Percentiles rank a stretch among this genome's conserved stretches.
Conservation (phyloP, 257 asterid genomes). For the Nemophila menziesii region DNA sequence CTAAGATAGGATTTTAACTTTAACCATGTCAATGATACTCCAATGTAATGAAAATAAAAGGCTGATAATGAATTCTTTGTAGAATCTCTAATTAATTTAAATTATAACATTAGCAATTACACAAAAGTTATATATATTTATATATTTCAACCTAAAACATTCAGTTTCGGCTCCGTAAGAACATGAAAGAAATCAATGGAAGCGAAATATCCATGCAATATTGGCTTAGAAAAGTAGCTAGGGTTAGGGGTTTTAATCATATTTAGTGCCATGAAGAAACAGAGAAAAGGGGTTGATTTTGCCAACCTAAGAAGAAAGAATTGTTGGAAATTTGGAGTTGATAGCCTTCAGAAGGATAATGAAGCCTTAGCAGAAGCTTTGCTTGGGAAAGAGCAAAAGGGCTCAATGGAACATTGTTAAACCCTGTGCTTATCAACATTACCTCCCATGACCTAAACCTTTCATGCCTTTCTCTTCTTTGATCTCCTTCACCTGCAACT, state of each 20-base stretch:
- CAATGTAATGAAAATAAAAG: too few species aligned
- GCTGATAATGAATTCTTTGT: not conserved
- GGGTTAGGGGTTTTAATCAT: constrained; percentile 47
- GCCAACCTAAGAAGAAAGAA: constrained; percentile 92
- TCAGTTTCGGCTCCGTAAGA: constrained; percentile 24
- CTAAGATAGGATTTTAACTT: too few species aligned
- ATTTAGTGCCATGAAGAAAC: constrained; percentile 82
- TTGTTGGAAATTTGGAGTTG: constrained; percentile 49
- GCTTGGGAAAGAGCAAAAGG: constrained; percentile 85
- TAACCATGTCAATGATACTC: too few species aligned
- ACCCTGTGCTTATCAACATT: constrained; percentile 54
- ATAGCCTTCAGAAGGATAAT: constrained; percentile 93
- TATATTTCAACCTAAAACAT: constrained; percentile 8
- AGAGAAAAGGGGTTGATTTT: constrained; percentile 82
- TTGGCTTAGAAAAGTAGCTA: constrained; percentile 12
- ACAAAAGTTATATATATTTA: not conserved
- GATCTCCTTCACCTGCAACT: constrained; percentile 57
- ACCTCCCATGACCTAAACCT: constrained; percentile 71
- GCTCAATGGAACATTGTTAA: constrained; percentile 53
- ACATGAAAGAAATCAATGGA: constrained; percentile 14
- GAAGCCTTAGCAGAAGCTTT: constrained; percentile 66
- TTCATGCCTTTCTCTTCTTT: constrained; percentile 63
- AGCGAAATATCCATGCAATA: constrained; percentile 24
- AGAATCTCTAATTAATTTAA: not conserved
- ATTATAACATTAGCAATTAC: not conserved